Percentiles rank a stretch among this genome's conserved stretches.
Evolutionary conservation across 1,139 yeast species (phyloP).

Genomic region (Blastobotrys buckinghamii): DNA sequence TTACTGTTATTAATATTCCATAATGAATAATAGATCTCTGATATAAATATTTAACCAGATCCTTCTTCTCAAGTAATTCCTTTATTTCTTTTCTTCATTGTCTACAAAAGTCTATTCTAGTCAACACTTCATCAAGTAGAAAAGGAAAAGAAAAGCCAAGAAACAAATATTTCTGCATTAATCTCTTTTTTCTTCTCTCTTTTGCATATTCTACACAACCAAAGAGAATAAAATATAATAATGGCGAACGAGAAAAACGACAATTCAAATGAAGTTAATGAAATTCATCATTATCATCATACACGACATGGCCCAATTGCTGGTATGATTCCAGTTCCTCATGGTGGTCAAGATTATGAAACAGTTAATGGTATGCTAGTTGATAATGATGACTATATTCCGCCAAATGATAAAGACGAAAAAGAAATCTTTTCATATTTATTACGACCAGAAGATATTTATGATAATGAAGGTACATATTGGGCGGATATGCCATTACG

Average conservation of each 20-base stretch:
- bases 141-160: too few relatives aligned
- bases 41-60: too few relatives aligned
- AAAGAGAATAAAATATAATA: background rate
- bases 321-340: conserved; percentile 34
- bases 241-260: background rate
- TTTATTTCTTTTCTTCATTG: too few relatives aligned
- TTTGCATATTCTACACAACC: background rate
- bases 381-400: conserved; percentile 20
- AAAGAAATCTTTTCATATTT: conserved; percentile 31
- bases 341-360: conserved; percentile 33
- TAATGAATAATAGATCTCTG: too few relatives aligned
- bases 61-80: too few relatives aligned
- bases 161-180: background rate
- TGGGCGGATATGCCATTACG: conserved; percentile 36
- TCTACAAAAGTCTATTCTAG: too few relatives aligned
- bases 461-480: conserved; percentile 30
- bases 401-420: conserved; percentile 29
- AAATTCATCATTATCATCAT: conserved; percentile 25
- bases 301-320: conserved; percentile 29
- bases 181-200: background rate
- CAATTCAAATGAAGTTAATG: background rate
- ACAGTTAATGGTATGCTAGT: conserved; percentile 30
- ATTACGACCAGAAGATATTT: conserved; percentile 32
- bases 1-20: too few relatives aligned
- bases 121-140: too few relatives aligned